Base-by-base conservation (phyloP, 768 basidiomycete species). In the Termitomyces sp. region DNA sequence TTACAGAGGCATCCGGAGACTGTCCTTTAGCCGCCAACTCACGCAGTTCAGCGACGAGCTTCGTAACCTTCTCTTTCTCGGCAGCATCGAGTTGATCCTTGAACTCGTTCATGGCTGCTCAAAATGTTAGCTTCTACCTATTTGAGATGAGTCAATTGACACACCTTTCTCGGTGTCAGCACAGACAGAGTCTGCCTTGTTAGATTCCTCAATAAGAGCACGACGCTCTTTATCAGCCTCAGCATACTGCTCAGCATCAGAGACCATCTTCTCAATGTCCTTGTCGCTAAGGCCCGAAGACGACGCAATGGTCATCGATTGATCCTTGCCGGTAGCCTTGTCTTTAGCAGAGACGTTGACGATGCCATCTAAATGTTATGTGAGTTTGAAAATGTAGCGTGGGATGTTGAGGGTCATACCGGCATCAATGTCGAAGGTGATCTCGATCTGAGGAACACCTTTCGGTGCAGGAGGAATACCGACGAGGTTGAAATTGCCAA, bases 401-500 rank as follows among this genome's bases (percentile, higher is more conserved):
- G 15, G 10, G 8, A 46, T 30, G 33, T 26, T 28, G 33, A 43
- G 9, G 72, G 3, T 6, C 83, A 43, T 66, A 86, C 89, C 91
- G 63, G 94, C 95, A 69, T 98, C 96, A 58, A 99, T 99, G 74
- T 98, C 97, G 69, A 99, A 91, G 57, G 87, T 89, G 71, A 92
- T 91, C 68, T 89, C 86, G 58, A 93, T 89, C 70, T 91, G 89
- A 63, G 90, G 89, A 57, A 91, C 84, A 69, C 86, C 86, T 73
- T 87, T 87, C 63, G 86, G 86, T 38, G 87, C 86, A 44, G 89
- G 90, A 50, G 97, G 96, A 56, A 99, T 94, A 51, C 96, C 97
- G 58, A 95, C 93, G 59, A 99, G 90, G 77, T 98, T 97, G 88
- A 99, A 99, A 80, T 98, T 96, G 60, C 97, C 97, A 56, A 99